Evolutionary conservation across 257 asterid species (phyloP).

Genomic region (Leonotis leonurus): DNA sequence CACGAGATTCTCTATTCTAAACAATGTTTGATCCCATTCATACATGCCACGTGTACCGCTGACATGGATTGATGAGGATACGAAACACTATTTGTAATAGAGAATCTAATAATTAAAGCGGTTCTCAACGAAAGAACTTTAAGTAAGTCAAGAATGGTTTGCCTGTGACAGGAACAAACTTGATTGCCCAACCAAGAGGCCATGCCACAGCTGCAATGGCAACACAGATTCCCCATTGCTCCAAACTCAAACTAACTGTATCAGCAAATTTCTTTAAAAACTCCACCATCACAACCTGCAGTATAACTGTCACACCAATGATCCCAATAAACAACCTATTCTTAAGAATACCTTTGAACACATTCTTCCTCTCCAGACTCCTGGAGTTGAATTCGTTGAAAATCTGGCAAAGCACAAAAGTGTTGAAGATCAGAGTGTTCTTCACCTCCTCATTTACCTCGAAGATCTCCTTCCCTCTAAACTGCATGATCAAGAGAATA

Average conservation of each 20-base stretch:
- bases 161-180: constrained; percentile 35
- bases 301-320: constrained; percentile 26
- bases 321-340: constrained; percentile 46
- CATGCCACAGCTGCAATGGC: constrained; percentile 38
- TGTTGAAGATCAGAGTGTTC: constrained; percentile 52
- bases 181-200: constrained; percentile 47
- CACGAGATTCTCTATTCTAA: background rate
- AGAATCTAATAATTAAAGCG: background rate
- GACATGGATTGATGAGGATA: too few species aligned
- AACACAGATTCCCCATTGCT: constrained; percentile 44
- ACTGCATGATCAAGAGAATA: constrained; percentile 44
- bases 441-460: constrained; percentile 30
- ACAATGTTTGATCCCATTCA: too few species aligned
- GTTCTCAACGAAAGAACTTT: background rate
- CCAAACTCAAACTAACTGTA: constrained; percentile 37
- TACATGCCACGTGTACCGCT: too few species aligned
- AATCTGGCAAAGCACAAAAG: constrained; percentile 64
- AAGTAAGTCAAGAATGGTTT: constrained; percentile 25
- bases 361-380: constrained; percentile 42
- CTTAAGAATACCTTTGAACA: constrained; percentile 36
- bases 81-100: background rate
- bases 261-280: constrained; percentile 43
- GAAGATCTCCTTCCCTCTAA: constrained; percentile 34
- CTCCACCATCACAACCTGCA: constrained; percentile 53
- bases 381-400: constrained; percentile 42